Percentiles rank a stretch among this genome's conserved stretches.
Evolutionary conservation across 2,329 filamentous ascomycete genomes (phyloP).

Genomic region (Paraconiothyrium sp.): DNA sequence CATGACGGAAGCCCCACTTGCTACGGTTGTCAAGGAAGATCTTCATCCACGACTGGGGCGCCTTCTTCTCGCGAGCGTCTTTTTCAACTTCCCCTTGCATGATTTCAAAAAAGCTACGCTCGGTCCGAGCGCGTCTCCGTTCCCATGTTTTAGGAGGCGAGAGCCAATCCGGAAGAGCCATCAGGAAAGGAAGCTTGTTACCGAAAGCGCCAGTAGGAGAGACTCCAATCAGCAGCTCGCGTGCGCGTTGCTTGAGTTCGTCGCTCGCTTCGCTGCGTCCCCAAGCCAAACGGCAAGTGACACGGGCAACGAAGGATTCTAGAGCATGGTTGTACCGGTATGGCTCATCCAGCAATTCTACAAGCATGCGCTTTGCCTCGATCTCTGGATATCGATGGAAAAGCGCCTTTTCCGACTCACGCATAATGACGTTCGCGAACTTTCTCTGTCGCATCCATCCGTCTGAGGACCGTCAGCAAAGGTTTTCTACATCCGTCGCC

Average conservation of each 20-base stretch:
- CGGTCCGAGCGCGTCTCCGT: slow-evolving; percentile 53
- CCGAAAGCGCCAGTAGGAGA: slow-evolving; percentile 57
- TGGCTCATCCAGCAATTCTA: slow-evolving; percentile 55
- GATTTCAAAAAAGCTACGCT: slow-evolving; percentile 55
- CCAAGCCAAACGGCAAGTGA: slow-evolving; percentile 60
- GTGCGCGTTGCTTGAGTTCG: slow-evolving; percentile 58
- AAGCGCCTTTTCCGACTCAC: slow-evolving; percentile 50
- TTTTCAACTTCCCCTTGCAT: slow-evolving; percentile 54
- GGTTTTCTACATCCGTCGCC: background rate
- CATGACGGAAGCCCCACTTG: slow-evolving; percentile 53
- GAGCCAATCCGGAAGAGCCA: slow-evolving; percentile 56
- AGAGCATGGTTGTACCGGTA: slow-evolving; percentile 54
- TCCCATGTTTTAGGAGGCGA: slow-evolving; percentile 57
- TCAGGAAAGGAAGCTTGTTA: slow-evolving; percentile 58
- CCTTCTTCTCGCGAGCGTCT: slow-evolving; percentile 46
- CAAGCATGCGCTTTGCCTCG: slow-evolving; percentile 56
- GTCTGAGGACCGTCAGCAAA: slow-evolving; percentile 39
- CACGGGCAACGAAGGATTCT: slow-evolving; percentile 57
- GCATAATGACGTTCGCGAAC: slow-evolving; percentile 58
- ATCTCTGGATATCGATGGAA: slow-evolving; percentile 58
- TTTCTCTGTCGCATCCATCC: slow-evolving; percentile 55
- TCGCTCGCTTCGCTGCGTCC: slow-evolving; percentile 56
- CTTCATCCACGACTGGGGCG: slow-evolving; percentile 55
- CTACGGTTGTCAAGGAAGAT: slow-evolving; percentile 53
- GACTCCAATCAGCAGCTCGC: slow-evolving; percentile 57